Evolutionary conservation across 2,329 filamentous ascomycete species (phyloP).

Genomic region (Didymellaceae sp.): DNA sequence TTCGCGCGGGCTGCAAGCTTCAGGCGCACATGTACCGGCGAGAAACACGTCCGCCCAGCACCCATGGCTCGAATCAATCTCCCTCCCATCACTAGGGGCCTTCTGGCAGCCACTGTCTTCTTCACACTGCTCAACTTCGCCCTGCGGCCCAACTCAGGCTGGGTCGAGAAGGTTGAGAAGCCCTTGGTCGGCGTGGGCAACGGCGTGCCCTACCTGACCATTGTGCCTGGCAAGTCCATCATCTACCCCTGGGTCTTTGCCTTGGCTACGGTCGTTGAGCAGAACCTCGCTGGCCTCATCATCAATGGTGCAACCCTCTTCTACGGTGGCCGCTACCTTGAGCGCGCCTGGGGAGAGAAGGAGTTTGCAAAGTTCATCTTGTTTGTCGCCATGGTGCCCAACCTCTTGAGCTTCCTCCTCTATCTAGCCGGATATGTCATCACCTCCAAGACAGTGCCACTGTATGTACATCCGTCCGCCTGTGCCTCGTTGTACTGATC

Average conservation of each 20-base stretch:
- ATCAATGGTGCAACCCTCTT: slow-evolving; percentile 82
- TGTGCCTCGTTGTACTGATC: neutral
- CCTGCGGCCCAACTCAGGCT: slow-evolving; percentile 62
- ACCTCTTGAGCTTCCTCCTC: slow-evolving; percentile 73
- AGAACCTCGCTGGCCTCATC: slow-evolving; percentile 85
- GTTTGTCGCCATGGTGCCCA: slow-evolving; percentile 79
- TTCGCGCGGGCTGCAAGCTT: neutral
- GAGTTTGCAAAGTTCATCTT: slow-evolving; percentile 92
- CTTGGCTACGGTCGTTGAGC: slow-evolving; percentile 86
- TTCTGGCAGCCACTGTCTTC: slow-evolving; percentile 75
- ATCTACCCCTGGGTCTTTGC: slow-evolving; percentile 94
- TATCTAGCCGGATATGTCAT: slow-evolving; percentile 77
- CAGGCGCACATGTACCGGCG: neutral
- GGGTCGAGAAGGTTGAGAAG: slow-evolving; percentile 55
- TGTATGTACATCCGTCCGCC: slow-evolving; percentile 61
- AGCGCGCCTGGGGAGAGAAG: slow-evolving; percentile 90
- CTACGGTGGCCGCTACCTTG: slow-evolving; percentile 92
- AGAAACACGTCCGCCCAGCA: neutral
- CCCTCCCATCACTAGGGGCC: slow-evolving; percentile 84
- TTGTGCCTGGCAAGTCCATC: slow-evolving; percentile 82
- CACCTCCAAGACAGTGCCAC: slow-evolving; percentile 70
- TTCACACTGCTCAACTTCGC: slow-evolving; percentile 84
- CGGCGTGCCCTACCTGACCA: slow-evolving; percentile 83
- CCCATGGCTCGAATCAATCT: slow-evolving; percentile 86
- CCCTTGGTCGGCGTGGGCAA: slow-evolving; percentile 58